Conservation (phyloP, 106 monocot genomes). For the Allium cepa region DNA sequence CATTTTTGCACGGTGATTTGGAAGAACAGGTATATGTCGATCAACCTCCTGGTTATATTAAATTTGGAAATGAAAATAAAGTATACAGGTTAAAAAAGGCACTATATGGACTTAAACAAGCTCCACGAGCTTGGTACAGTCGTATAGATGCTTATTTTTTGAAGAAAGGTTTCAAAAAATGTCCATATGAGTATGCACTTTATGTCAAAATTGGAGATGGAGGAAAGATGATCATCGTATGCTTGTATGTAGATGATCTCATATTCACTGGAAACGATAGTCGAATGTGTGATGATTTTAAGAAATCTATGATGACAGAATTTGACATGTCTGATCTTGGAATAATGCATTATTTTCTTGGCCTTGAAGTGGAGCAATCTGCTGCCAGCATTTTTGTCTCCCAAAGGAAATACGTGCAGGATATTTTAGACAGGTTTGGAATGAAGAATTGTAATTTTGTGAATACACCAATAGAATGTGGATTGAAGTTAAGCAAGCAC, state of each 20-base stretch:
- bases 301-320: slow-evolving; percentile 4
- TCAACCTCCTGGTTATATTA: slow-evolving; percentile 6
- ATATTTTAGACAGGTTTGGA: slow-evolving; percentile 10
- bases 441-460: slow-evolving; percentile 18
- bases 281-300: slow-evolving; percentile 11
- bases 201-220: slow-evolving; percentile 10
- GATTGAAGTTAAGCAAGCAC: slow-evolving; percentile 13
- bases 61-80: slow-evolving; percentile 1
- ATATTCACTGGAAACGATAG: slow-evolving; percentile 18
- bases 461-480: slow-evolving; percentile 9
- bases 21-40: slow-evolving; percentile 7
- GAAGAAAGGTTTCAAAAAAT: slow-evolving; percentile 10
- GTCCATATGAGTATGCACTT: slow-evolving; percentile 12
- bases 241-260: slow-evolving; percentile 16
- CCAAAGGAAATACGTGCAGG: slow-evolving; percentile 12
- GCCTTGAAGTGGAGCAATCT: slow-evolving; percentile 4
- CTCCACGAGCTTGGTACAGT: slow-evolving; percentile 4
- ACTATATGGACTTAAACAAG: slow-evolving; percentile 10
- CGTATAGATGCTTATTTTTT: slow-evolving; percentile 10
- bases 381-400: slow-evolving; percentile 13
- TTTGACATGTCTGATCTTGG: slow-evolving; percentile 13
- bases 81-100: slow-evolving; percentile 5
- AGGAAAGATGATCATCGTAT: slow-evolving; percentile 12
- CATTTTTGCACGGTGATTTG: slow-evolving; percentile 7
- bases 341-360: slow-evolving; percentile 8